phyloP scores from a whole-genome alignment of 768 basidiomycete species.

The Phallus indusiatus region DNA sequence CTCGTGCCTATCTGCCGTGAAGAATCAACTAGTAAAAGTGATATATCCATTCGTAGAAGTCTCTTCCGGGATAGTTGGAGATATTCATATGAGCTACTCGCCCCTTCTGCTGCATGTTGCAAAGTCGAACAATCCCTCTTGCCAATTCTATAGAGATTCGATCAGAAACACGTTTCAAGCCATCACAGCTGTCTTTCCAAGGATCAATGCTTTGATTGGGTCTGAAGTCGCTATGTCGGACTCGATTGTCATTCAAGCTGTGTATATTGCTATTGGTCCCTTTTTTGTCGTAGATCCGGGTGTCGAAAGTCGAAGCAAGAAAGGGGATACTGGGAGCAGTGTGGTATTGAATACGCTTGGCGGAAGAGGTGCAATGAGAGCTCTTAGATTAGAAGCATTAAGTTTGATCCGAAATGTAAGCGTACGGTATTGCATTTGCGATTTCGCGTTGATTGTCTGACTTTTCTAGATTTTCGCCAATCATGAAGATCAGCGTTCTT shows the following conservation, averaged over 20 bases:
- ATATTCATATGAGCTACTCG: conserved; percentile 32
- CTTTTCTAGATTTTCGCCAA: conserved; percentile 73
- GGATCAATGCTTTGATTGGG: conserved; percentile 64
- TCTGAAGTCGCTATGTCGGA: conserved; percentile 80
- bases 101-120: conserved; percentile 38
- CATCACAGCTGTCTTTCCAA: conserved; percentile 59
- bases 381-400: conserved; percentile 71
- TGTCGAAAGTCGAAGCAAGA: conserved; percentile 46
- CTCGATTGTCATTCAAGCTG: conserved; percentile 80
- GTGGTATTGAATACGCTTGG: conserved; percentile 50
- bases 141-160: conserved; percentile 6
- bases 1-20: conserved; percentile 63
- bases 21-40: conserved; percentile 69
- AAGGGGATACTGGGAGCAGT: conserved; percentile 26
- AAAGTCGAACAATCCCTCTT: conserved; percentile 26
- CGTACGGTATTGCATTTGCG: background rate
- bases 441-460: background rate
- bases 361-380: conserved; percentile 69
- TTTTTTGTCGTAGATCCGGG: conserved; percentile 79
- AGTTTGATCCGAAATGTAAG: conserved; percentile 79
- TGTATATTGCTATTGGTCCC: conserved; percentile 89
- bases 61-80: conserved; percentile 29
- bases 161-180: conserved; percentile 62
- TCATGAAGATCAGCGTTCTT: conserved; percentile 82
- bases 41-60: conserved; percentile 85